Percentiles rank a stretch among this genome's conserved stretches.
phyloP scores from a whole-genome alignment of 768 basidiomycete genomes.

The Suillus bovinus region DNA sequence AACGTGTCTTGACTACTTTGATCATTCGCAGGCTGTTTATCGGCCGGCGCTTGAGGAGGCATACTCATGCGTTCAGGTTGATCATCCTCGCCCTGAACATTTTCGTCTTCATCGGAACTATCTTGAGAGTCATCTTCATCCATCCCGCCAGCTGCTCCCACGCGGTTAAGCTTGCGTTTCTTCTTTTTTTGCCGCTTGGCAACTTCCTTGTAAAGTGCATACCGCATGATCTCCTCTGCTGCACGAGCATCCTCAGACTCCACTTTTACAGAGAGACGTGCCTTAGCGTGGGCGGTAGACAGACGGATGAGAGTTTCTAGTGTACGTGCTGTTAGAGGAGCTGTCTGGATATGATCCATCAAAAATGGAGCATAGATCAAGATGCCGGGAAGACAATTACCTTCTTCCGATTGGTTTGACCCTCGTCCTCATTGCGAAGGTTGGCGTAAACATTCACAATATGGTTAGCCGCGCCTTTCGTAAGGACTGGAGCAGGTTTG shows the following conservation, averaged over 20 bases:
- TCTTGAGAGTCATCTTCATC: slow-evolving; percentile 48
- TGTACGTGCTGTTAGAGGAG: slow-evolving; percentile 96
- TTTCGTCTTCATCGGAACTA: slow-evolving; percentile 44
- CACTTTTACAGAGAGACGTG: slow-evolving; percentile 84
- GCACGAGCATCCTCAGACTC: slow-evolving; percentile 82
- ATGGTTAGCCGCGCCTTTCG: slow-evolving; percentile 90
- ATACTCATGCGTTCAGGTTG: slow-evolving; percentile 50
- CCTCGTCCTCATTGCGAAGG: slow-evolving; percentile 89
- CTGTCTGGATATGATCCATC: slow-evolving; percentile 60
- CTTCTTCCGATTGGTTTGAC: slow-evolving; percentile 81
- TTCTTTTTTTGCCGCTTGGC: slow-evolving; percentile 72
- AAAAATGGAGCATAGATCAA: slow-evolving; percentile 5
- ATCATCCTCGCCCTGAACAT: slow-evolving; percentile 42
- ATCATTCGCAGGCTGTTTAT: slow-evolving; percentile 26
- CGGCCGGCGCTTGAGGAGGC: slow-evolving; percentile 36
- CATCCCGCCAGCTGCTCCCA: slow-evolving; percentile 51
- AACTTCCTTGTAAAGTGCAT: slow-evolving; percentile 97
- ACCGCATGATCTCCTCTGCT: slow-evolving; percentile 94
- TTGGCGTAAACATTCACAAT: slow-evolving; percentile 92
- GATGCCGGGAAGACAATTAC: slow-evolving; percentile 37
- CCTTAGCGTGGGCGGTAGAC: slow-evolving; percentile 96
- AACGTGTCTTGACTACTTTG: slow-evolving; percentile 51
- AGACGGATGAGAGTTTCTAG: slow-evolving; percentile 98
- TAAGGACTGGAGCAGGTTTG: slow-evolving; percentile 79
- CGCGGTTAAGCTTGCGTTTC: slow-evolving; percentile 83